These are phyloP conservation scores for Trichoderma breve DNA, from an alignment of 2,329 filamentous ascomycete species.

Conservation along the genomic window DNA sequence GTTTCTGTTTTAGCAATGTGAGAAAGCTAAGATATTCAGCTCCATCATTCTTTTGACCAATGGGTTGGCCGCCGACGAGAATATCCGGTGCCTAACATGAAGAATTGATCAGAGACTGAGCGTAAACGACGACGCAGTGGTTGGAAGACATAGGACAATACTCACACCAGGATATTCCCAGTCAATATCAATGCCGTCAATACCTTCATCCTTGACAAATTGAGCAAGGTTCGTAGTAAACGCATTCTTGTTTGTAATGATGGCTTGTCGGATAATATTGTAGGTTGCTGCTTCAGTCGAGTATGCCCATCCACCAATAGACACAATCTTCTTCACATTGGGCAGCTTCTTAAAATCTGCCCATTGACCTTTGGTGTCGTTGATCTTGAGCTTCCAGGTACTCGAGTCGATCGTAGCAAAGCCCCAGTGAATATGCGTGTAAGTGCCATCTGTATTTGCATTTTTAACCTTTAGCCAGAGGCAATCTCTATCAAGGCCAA, in stretches of 20 bases:
- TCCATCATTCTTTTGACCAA: neutral
- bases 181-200: neutral
- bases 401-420: neutral
- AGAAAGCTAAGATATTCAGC: neutral
- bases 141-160: neutral
- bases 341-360: neutral
- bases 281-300: neutral
- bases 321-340: neutral
- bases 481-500: neutral
- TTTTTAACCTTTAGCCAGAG: neutral
- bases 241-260: neutral
- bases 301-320: neutral
- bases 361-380: neutral
- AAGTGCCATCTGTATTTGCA: neutral
- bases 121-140: fast-evolving
- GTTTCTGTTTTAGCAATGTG: neutral
- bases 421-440: neutral
- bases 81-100: neutral
- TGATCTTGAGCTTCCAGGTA: neutral
- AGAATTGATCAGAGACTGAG: neutral
- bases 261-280: neutral
- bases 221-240: neutral
- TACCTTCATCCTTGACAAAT: neutral
- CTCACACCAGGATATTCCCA: neutral
- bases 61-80: neutral